phyloP scores from a whole-genome alignment of 2,329 filamentous ascomycete genomes.

The Aspergillus sp. region DNA sequence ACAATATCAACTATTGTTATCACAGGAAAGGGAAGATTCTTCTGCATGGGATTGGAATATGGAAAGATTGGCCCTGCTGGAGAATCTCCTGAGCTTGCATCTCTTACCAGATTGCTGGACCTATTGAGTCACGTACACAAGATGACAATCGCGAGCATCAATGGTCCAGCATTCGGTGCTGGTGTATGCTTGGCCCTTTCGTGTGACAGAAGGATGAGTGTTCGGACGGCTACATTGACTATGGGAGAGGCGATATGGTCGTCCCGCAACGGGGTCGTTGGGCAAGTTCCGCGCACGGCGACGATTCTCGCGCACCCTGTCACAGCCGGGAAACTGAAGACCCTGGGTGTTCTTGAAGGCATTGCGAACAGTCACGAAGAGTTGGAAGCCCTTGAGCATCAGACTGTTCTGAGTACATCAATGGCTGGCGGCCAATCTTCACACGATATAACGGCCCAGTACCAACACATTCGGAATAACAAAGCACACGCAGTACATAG shows the following conservation, averaged over 20 bases:
- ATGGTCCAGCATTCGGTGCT: conserved; percentile 4
- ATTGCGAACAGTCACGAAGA: conserved; percentile 1
- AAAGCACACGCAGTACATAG: background rate
- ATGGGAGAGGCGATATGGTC: conserved; percentile 1
- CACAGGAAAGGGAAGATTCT: conserved; percentile 1
- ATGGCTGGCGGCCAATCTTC: background rate
- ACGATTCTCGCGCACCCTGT: conserved; percentile 1
- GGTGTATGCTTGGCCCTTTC: conserved; percentile 3
- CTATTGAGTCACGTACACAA: background rate
- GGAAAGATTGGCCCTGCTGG: background rate
- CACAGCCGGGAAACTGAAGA: background rate
- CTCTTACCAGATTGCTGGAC: background rate
- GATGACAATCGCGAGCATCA: conserved; percentile 1
- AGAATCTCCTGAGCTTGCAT: background rate
- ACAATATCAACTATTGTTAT: conserved; percentile 1
- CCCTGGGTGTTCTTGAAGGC: conserved; percentile 1
- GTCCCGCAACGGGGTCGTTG: background rate
- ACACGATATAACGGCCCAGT: background rate
- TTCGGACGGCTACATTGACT: conserved; percentile 2
- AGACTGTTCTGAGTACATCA: no score
- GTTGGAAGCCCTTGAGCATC: background rate
- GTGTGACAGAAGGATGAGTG: conserved; percentile 1
- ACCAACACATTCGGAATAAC: background rate
- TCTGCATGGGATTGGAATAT: conserved; percentile 6
- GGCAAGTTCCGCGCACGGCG: background rate